Conservation (phyloP, 164 flowering plant genomes). For the Paratinospora sagittata region DNA sequence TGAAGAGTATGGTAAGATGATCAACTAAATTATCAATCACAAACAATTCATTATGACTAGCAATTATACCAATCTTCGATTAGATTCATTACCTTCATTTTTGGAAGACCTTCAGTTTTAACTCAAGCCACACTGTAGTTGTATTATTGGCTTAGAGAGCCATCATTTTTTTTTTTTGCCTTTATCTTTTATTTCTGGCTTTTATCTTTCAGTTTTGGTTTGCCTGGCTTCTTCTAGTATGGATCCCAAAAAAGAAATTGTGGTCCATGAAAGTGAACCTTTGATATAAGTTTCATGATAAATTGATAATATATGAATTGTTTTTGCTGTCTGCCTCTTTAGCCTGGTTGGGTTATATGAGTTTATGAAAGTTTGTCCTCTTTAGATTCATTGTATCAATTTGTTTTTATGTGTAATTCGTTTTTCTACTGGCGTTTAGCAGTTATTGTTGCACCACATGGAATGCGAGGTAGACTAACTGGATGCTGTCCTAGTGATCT, state of each 20-base stretch:
- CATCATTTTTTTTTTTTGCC: too few relatives aligned
- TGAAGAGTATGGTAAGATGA: neutral
- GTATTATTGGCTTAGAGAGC: neutral
- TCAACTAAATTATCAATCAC: neutral
- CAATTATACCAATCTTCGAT: neutral
- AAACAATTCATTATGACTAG: neutral
- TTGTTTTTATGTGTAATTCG: neutral
- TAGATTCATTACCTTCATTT: neutral
- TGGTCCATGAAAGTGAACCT: neutral
- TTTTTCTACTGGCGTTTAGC: constrained; percentile 21
- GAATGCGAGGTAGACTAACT: constrained; percentile 81
- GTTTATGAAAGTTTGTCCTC: neutral
- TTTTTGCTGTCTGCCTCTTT: neutral
- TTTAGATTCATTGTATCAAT: neutral
- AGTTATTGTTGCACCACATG: constrained; percentile 95
- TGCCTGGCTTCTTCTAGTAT: neutral
- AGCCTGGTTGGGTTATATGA: neutral
- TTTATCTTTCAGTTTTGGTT: neutral
- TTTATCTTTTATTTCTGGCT: neutral
- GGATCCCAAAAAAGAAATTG: neutral
- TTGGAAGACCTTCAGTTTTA: neutral
- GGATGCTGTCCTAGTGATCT: constrained; percentile 92
- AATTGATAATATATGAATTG: too few relatives aligned
- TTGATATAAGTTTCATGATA: too few relatives aligned
- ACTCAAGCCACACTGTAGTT: neutral